Base-by-base conservation (phyloP, 1,284 basidiomycete genomes). In the Trametes sp. region DNA sequence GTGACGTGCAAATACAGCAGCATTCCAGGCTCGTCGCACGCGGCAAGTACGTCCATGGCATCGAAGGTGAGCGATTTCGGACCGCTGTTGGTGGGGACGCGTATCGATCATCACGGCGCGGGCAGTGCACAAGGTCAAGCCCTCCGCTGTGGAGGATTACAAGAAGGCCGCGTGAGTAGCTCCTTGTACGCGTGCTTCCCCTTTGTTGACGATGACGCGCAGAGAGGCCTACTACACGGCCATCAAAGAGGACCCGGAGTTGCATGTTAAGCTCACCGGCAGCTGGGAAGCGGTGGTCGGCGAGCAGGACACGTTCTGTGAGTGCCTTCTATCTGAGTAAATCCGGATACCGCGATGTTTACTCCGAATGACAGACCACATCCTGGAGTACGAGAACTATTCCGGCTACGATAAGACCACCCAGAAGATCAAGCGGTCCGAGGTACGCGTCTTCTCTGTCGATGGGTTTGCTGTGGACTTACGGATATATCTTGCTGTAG, bases 361-460 rank as follows among this genome's bases (percentile, higher is more conserved):
- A 51, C n/a, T 13, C 13, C 10, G 23, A 26, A 35, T 4, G 29
- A 35, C 62, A 88, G 87, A 86, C 26, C 92, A 93, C 71, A 87
- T 98, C 65, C 81, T 95, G 26, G 95, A 96, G 76, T 96, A 96
- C 73, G 93, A 96, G 77, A 94, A 95, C 68, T 93, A 94, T 76
- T 86, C 83, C 52, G 95, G 93, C 13, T 93, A 87, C 68, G 95
- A 96, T 77, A 88, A 86, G 74, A 86, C 88, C 16, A 83, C 82
- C 48, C 75, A 79, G 57, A 80, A 88, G 65, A 83, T 93, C 59
- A 82, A 78, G 61, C 81, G 82, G 57, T 87, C 88, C 2, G 81
- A 87, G 75, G 91, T 90, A 70, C 23, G 19, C 29, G 29, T 46
- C 19, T 24, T 21, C 33, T 10, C 26, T 46, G 23, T 36, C 16